Evolutionary conservation across 441 rosid genomes (phyloP).

Genomic region (Geranium incanum): DNA sequence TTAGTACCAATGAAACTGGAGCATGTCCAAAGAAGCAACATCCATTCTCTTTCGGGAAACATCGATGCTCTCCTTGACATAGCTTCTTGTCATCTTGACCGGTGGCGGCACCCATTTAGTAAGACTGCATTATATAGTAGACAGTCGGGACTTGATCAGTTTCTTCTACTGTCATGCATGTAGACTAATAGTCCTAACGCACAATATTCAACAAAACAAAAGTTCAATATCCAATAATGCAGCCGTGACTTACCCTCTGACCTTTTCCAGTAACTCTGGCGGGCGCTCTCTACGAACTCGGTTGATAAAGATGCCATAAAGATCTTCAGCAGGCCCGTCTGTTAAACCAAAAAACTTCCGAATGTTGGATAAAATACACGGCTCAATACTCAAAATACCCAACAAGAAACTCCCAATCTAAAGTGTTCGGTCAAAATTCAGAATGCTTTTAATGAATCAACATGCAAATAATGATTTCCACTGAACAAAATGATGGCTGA

Average conservation of each 20-base stretch:
- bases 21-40: constrained; percentile 84
- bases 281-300: constrained; percentile 70
- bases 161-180: not conserved
- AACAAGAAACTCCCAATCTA: not conserved
- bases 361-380: constrained; percentile 6
- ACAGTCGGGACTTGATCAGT: not conserved
- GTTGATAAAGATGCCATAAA: constrained; percentile 82
- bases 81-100: constrained; percentile 76
- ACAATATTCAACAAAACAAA: constrained; percentile 13
- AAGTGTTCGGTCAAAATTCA: not conserved
- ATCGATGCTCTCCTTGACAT: constrained; percentile 56
- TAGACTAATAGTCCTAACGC: not conserved
- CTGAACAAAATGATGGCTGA: not conserved
- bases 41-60: constrained; percentile 90
- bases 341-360: constrained; percentile 10
- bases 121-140: constrained; percentile 45
- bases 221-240: not conserved
- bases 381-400: not conserved
- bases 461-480: not conserved
- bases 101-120: constrained; percentile 98
- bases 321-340: constrained; percentile 97
- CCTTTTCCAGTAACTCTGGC: constrained; percentile 54
- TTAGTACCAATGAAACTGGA: constrained; percentile 90
- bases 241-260: constrained; percentile 60
- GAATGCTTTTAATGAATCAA: not conserved